A percentile compares a stretch with the other conserved stretches of the same genome.
These are phyloP conservation scores for Cyclotella kingstonii DNA, from an alignment of 108 stramenopile genomes.

Conservation along the genomic window DNA sequence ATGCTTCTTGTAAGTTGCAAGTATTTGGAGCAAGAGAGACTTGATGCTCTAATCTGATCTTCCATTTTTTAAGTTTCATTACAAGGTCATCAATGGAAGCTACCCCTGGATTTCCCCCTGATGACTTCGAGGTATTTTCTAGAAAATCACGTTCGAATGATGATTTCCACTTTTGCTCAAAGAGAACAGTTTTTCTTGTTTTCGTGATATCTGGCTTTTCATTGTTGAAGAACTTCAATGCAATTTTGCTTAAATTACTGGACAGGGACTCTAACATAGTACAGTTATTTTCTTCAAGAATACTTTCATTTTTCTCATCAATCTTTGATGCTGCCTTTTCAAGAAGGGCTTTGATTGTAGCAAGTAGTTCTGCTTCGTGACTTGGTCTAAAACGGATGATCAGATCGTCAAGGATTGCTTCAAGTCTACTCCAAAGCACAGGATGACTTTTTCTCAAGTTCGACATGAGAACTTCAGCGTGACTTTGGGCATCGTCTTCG, in stretches of 20 bases:
- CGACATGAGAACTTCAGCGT: conserved; percentile 88
- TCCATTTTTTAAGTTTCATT: conserved; percentile 65
- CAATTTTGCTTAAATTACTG: conserved; percentile 69
- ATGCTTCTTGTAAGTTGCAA: conserved; percentile 61
- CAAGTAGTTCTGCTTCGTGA: conserved; percentile 89
- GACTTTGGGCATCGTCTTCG: conserved; percentile 36
- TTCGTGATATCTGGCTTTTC: conserved; percentile 34
- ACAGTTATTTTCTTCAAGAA: conserved; percentile 41
- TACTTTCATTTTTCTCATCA: conserved; percentile 33
- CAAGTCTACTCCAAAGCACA: conserved; percentile 83
- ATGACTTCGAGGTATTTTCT: not conserved
- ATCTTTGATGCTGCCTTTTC: conserved; percentile 58
- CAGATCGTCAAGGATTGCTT: conserved; percentile 89
- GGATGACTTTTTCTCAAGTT: conserved; percentile 80
- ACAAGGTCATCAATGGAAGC: conserved; percentile 51
- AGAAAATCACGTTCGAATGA: conserved; percentile 72
- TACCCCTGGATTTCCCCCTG: not conserved
- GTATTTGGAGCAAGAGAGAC: conserved; percentile 57
- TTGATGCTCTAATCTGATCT: conserved; percentile 59
- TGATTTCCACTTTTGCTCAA: conserved; percentile 64
- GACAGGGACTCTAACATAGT: conserved; percentile 50
- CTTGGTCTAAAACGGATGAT: conserved; percentile 89
- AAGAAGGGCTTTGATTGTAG: conserved; percentile 76
- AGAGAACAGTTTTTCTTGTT: conserved; percentile 66
- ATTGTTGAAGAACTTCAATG: conserved; percentile 68